A percentile compares a stretch with the other conserved stretches of the same genome.
phyloP scores from a whole-genome alignment of 257 asterid genomes.

The Solanum tarapatanum region DNA sequence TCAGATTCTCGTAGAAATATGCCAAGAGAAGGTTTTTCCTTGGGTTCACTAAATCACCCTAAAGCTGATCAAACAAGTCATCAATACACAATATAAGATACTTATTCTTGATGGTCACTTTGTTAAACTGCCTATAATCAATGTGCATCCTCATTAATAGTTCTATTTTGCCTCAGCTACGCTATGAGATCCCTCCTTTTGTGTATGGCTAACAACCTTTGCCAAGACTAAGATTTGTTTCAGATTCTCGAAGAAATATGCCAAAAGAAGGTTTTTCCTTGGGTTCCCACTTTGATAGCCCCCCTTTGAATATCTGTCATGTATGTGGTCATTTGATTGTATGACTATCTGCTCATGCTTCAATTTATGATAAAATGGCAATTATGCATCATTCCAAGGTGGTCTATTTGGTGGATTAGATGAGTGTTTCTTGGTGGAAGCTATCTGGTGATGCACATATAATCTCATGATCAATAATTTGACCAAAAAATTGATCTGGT shows the following conservation, averaged over 20 bases:
- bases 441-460: neutral
- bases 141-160: neutral
- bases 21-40: neutral
- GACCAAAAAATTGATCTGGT: neutral
- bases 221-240: neutral
- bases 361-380: neutral
- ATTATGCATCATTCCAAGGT: neutral
- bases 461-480: neutral
- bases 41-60: neutral
- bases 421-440: neutral
- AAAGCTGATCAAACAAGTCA: neutral
- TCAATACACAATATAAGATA: neutral
- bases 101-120: neutral
- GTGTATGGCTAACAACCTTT: neutral
- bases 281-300: neutral
- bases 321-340: neutral
- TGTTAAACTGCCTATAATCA: neutral
- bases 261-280: neutral
- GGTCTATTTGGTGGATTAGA: neutral
- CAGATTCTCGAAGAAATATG: neutral
- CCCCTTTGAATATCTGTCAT: neutral
- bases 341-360: neutral
- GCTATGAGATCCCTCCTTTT: neutral
- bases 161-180: neutral
- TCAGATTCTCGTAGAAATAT: neutral